Percentiles rank a stretch among this genome's conserved stretches.
phyloP scores from a whole-genome alignment of 768 basidiomycete species.

The Omphalotus guepiniiformis region DNA sequence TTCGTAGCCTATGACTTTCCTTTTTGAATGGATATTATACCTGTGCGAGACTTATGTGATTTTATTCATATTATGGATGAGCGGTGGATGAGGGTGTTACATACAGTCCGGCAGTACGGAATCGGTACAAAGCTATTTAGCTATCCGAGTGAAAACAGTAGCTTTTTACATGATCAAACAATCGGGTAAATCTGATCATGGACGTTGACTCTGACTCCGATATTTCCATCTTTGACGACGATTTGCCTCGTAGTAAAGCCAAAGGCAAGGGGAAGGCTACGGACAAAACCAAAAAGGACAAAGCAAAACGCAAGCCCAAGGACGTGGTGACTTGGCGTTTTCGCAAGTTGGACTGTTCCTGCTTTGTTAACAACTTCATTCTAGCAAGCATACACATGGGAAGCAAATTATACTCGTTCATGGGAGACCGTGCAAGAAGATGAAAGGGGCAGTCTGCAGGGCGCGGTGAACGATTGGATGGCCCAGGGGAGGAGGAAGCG shows the following conservation, averaged over 20 bases:
- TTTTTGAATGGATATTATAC: too few relatives aligned
- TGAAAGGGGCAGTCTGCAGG: slow-evolving; percentile 85
- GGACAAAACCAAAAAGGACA: slow-evolving; percentile 13
- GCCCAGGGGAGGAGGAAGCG: slow-evolving; percentile 81
- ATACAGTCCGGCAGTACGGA: too few relatives aligned
- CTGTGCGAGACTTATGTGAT: too few relatives aligned
- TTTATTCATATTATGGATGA: too few relatives aligned
- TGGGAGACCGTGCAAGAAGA: slow-evolving; percentile 99
- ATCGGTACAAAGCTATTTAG: too few relatives aligned
- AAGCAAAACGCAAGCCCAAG: slow-evolving; percentile 30
- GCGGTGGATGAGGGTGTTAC: too few relatives aligned
- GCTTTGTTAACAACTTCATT: slow-evolving; percentile 7
- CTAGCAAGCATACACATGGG: slow-evolving; percentile 91
- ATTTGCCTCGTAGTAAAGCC: slow-evolving; percentile 32
- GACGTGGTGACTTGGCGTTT: slow-evolving; percentile 4
- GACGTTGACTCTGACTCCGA: slow-evolving; percentile 71
- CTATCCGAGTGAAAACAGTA: too few relatives aligned
- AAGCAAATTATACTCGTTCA: slow-evolving; percentile 87
- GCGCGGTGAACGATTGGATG: slow-evolving; percentile 85
- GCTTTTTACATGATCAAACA: too few relatives aligned
- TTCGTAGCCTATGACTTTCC: too few relatives aligned
- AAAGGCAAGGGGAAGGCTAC: slow-evolving; percentile 52
- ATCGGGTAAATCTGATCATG: too few relatives aligned
- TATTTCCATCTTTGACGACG: slow-evolving; percentile 56
- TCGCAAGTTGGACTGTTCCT: background rate